Conservation (phyloP, 164 flowering plant species). For the Berberis vulgaris region DNA sequence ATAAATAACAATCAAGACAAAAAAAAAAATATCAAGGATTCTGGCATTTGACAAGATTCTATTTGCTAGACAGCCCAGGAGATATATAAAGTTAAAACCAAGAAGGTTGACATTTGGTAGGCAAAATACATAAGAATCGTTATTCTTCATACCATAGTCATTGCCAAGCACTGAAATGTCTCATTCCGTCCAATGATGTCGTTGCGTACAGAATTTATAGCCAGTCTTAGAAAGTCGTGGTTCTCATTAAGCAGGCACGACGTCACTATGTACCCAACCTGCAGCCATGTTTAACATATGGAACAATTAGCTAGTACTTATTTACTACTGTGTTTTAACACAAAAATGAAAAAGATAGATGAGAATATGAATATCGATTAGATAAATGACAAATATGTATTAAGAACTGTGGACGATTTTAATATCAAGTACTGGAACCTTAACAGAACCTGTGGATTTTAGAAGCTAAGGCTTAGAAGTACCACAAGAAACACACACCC, state of each 20-base stretch:
- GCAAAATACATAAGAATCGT: background rate
- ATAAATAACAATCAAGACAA: too few relatives aligned
- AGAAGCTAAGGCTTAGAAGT: background rate
- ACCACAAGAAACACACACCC: background rate
- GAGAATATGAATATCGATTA: background rate
- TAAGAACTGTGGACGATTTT: too few relatives aligned
- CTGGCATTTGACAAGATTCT: too few relatives aligned
- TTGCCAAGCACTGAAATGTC: slow-evolving; percentile 95
- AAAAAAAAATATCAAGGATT: too few relatives aligned
- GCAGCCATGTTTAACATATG: slow-evolving; percentile 23
- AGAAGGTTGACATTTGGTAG: background rate
- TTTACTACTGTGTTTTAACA: background rate
- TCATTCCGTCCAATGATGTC: slow-evolving; percentile 99
- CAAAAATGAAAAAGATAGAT: background rate
- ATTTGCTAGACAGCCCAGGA: too few relatives aligned
- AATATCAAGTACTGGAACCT: too few relatives aligned
- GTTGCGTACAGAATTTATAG: slow-evolving; percentile 91
- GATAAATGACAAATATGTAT: too few relatives aligned
- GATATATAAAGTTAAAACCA: background rate
- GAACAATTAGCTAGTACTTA: slow-evolving; percentile 2
- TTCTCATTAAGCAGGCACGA: slow-evolving; percentile 92
- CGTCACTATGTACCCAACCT: slow-evolving; percentile 98
- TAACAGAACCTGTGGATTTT: too few relatives aligned
- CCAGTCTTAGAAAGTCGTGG: slow-evolving; percentile 92
- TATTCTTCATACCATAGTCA: slow-evolving; percentile 76